These are phyloP conservation scores for Hibiscus syriacus DNA, from an alignment of 345 rosid genomes.

Conservation along the genomic window DNA sequence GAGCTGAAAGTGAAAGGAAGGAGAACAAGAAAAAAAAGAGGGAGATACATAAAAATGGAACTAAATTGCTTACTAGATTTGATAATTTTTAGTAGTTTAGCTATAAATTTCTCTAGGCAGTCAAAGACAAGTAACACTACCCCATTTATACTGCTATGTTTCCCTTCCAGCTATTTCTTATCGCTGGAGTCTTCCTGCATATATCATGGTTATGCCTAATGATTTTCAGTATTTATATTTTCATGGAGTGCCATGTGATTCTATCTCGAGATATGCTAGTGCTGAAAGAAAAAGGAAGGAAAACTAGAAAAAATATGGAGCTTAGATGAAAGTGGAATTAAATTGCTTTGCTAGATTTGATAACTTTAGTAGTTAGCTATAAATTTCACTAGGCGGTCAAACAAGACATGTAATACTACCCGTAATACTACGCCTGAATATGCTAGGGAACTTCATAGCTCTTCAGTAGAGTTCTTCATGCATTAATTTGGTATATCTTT, in stretches of 20 bases:
- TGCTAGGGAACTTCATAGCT: background rate
- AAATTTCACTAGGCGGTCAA: background rate
- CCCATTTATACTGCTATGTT: background rate
- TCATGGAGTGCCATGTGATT: no score
- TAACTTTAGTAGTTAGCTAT: background rate
- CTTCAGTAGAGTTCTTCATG: no score
- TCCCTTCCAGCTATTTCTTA: background rate
- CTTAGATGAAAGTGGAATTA: background rate
- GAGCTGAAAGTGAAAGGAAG: background rate
- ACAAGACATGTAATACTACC: background rate
- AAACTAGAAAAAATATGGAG: background rate
- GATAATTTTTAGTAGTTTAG: background rate
- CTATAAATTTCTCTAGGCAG: background rate
- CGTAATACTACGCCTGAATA: background rate
- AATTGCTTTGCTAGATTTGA: background rate
- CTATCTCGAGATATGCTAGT: no score
- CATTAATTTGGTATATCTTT: slow-evolving; percentile 3
- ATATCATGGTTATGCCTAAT: no score
- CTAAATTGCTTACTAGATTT: background rate
- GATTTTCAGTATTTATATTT: no score
- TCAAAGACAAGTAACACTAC: background rate
- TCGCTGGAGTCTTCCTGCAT: no score
- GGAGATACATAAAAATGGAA: background rate
- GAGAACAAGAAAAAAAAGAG: background rate
- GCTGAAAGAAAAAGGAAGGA: background rate